Evolutionary conservation across 2,329 filamentous ascomycete species (phyloP), one percentile per base, ranked within the genome.

Genomic region (Plectosphaerella sp.): DNA sequence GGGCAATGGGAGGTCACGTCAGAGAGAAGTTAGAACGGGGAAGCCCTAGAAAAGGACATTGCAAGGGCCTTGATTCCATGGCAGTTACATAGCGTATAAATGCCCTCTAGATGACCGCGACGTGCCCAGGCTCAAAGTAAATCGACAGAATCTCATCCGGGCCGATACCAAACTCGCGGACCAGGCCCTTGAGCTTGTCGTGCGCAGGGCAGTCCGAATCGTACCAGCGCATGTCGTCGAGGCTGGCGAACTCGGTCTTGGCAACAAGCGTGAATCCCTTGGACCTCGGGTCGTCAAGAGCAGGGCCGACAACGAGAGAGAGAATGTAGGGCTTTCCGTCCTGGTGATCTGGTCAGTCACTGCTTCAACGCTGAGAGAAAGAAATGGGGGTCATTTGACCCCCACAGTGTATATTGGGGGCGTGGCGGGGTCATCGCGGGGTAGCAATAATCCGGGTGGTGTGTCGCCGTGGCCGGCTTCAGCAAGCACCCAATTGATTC

Each of bases 261-360:
- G 79, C 80, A 15, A 82, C 75, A 50, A 89, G 61, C 8, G 83
- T 89, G 72, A 78, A 89, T 43, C 86, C 87, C 65, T 86, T 79
- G 58, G 75, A 77, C 28, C 85, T 80, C 16, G 78, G 71, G 59
- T 88, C 83, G 9, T 77, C 72, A 56, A 81, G 69, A 9, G 79
- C 75, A 20, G 71, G 66, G 33, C 79, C 79, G 14, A 79, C 83
- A 67, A 72, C 57, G 58, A 82, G 72, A 52, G 75, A 74, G 45
- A 83, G 67, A 58, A 91, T 87, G 66, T 90, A 91, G 1, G 83
- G 83, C 64, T 87, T 83, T 56, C 84, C 86, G 60, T 88, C 79
- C 87, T 90, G 51, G 18, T n/a, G 12, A 9, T 7, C 16, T 15
- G 15, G 49, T 15, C 14, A 48, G 37, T n/a, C 14, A n/a, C 37